A percentile compares a stretch with the other conserved stretches of the same genome.
Conservation (phyloP, 176 grass and related monocot genomes). For the Areca catechu region DNA sequence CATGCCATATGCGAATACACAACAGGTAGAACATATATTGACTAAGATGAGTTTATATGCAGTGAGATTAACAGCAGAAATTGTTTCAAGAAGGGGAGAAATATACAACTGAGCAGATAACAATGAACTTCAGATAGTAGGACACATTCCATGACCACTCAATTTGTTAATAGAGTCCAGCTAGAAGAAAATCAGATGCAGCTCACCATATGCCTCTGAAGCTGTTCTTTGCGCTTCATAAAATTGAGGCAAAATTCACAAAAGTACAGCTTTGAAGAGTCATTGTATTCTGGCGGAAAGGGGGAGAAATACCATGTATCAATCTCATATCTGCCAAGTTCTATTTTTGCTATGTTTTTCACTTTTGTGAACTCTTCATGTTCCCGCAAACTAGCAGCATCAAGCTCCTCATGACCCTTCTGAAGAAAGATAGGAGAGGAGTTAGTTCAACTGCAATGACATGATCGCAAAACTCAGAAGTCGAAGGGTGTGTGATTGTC, state of each 20-base stretch:
- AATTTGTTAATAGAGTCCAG: background rate
- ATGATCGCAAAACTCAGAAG: too few species aligned
- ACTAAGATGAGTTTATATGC: too few species aligned
- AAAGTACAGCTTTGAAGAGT: slow-evolving; percentile 84
- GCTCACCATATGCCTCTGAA: slow-evolving; percentile 97
- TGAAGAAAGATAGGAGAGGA: slow-evolving; percentile 9
- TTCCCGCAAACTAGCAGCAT: slow-evolving; percentile 88
- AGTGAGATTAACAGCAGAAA: too few species aligned
- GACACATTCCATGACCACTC: background rate
- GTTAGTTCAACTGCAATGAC: too few species aligned
- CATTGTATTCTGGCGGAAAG: slow-evolving; percentile 94
- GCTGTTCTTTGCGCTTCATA: slow-evolving; percentile 99
- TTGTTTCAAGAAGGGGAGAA: too few species aligned
- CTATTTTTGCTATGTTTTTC: slow-evolving; percentile 98
- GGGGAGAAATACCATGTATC: slow-evolving; percentile 99
- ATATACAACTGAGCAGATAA: too few species aligned
- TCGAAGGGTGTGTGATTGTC: too few species aligned
- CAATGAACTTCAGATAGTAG: too few species aligned
- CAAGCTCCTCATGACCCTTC: slow-evolving; percentile 93
- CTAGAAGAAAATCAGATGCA: slow-evolving; percentile 15
- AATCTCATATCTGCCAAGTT: slow-evolving; percentile 95
- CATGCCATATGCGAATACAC: too few species aligned
- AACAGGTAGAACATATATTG: too few species aligned
- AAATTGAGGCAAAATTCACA: slow-evolving; percentile 99
- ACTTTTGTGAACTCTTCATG: slow-evolving; percentile 99